These are phyloP conservation scores for Thelonectria discophora DNA, from an alignment of 2,329 filamentous ascomycete genomes.

Conservation along the genomic window DNA sequence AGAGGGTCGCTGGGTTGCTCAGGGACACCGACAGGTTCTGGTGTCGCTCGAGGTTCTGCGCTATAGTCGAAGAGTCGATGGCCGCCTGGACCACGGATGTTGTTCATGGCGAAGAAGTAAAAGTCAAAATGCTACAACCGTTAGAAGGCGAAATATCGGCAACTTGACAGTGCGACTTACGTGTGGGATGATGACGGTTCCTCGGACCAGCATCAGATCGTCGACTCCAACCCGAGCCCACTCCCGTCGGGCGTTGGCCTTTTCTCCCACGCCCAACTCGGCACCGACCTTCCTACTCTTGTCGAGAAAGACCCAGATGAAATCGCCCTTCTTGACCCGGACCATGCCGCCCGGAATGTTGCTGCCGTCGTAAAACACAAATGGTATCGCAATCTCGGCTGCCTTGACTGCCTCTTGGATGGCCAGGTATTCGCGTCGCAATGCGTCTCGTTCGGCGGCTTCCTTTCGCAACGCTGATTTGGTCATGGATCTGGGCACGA, in stretches of 20 bases:
- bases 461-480: conserved; percentile 83
- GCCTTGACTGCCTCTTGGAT: conserved; percentile 88
- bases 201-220: conserved; percentile 91
- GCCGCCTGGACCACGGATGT: conserved; percentile 76
- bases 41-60: conserved; percentile 54
- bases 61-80: conserved; percentile 80
- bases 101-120: conserved; percentile 96
- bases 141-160: conserved; percentile 29
- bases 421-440: conserved; percentile 82
- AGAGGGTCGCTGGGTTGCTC: conserved; percentile 31
- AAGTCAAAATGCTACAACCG: conserved; percentile 87
- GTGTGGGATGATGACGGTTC: conserved; percentile 92
- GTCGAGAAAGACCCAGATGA: conserved; percentile 92
- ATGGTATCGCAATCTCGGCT: conserved; percentile 89
- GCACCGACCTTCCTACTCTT: conserved; percentile 90
- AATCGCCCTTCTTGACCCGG: conserved; percentile 91
- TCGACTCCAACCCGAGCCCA: conserved; percentile 96
- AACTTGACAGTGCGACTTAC: conserved; percentile 62
- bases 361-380: conserved; percentile 96
- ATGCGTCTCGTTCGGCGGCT: conserved; percentile 77
- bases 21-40: conserved; percentile 41
- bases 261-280: conserved; percentile 77
- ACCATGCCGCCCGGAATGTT: conserved; percentile 87
- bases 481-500: conserved; percentile 73
- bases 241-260: conserved; percentile 73